A percentile compares a stretch with the other conserved stretches of the same genome.
These are phyloP conservation scores for Berberis vulgaris DNA, from an alignment of 164 flowering plant species.

Conservation along the genomic window DNA sequence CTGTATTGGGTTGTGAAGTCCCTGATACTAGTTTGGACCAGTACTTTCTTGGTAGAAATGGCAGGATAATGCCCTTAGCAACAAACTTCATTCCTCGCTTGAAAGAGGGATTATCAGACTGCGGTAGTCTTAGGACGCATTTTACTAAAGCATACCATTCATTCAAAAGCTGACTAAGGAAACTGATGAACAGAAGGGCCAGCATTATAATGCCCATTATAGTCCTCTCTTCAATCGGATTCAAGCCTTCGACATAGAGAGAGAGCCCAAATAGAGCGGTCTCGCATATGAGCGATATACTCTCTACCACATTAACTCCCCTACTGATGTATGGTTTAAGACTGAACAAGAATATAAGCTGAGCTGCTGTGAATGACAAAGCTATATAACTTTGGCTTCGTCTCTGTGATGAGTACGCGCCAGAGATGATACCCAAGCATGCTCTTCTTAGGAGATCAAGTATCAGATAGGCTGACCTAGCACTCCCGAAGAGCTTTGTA, in stretches of 20 bases:
- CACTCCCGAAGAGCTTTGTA: conserved; percentile 30
- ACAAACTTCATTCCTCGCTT: conserved; percentile 36
- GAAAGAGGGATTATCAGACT: conserved; percentile 31
- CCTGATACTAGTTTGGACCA: conserved; percentile 34
- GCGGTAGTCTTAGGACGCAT: conserved; percentile 29
- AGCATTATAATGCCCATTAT: conserved; percentile 33
- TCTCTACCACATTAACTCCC: conserved; percentile 40
- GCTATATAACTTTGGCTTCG: conserved; percentile 27
- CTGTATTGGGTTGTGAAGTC: conserved; percentile 29
- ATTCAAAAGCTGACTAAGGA: conserved; percentile 34
- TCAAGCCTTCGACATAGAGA: conserved; percentile 8
- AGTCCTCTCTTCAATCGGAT: conserved; percentile 10
- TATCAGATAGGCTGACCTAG: conserved; percentile 40
- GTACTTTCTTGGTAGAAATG: conserved; percentile 40
- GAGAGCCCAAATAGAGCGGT: conserved; percentile 39
- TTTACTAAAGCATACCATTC: conserved; percentile 50
- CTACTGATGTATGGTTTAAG: conserved; percentile 44
- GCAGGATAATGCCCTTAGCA: conserved; percentile 42
- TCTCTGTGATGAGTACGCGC: conserved; percentile 22
- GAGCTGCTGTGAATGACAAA: conserved; percentile 34
- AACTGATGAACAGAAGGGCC: conserved; percentile 35
- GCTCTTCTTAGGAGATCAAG: conserved; percentile 44
- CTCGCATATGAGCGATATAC: conserved; percentile 44
- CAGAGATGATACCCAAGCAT: conserved; percentile 36
- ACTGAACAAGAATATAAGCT: conserved; percentile 30